These are phyloP conservation scores for Fusarium succisae DNA, from an alignment of 2,329 filamentous ascomycete genomes.

Conservation along the genomic window DNA sequence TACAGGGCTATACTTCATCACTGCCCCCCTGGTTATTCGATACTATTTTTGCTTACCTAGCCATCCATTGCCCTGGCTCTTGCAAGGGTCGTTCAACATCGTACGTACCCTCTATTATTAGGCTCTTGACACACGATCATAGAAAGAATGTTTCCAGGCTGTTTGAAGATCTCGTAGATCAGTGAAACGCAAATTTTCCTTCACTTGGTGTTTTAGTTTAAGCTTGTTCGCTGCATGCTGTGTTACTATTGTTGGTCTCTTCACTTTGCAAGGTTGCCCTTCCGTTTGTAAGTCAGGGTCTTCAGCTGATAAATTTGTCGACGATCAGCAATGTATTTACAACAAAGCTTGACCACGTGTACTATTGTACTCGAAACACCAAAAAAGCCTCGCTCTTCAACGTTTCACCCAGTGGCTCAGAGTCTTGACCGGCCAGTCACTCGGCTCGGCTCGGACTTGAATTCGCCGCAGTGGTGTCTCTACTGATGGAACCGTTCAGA, in stretches of 20 bases:
- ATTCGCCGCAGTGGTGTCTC: background rate
- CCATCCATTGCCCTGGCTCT: background rate
- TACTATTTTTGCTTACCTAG: background rate
- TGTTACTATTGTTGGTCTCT: background rate
- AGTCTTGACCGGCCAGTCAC: conserved; percentile 14
- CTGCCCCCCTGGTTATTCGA: background rate
- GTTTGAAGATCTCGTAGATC: conserved; percentile 12
- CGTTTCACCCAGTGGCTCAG: background rate
- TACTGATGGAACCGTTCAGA: background rate
- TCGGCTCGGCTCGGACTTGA: conserved; percentile 24
- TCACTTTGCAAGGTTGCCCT: background rate
- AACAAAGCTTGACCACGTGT: background rate
- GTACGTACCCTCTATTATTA: background rate
- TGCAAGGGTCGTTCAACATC: background rate
- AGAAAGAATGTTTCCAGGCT: background rate
- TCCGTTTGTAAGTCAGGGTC: background rate
- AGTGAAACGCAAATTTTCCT: background rate
- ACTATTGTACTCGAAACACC: background rate
- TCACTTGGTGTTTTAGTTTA: background rate
- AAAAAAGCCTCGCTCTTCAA: background rate
- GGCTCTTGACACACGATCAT: background rate
- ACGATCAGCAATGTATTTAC: background rate
- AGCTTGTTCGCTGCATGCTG: background rate
- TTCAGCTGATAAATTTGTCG: background rate
- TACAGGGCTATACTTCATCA: background rate